phyloP scores from a whole-genome alignment of 768 basidiomycete species.

The Boletus rufocinnamomeus region DNA sequence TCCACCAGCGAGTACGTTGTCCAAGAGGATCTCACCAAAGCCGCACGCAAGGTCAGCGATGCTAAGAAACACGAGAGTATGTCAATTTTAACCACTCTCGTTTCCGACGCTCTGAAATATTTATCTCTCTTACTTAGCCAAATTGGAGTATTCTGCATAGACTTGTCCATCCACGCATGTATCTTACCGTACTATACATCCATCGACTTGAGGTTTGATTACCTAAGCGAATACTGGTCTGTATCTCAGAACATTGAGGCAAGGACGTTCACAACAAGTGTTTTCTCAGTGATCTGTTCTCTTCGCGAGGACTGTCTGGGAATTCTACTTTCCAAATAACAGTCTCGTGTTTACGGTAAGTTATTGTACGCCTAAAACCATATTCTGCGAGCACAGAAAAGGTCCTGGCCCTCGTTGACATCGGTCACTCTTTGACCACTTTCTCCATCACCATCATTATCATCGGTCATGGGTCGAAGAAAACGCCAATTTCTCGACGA shows the following conservation, averaged over 20 bases:
- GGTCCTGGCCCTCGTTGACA: slow-evolving; percentile 7
- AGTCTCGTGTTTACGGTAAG: slow-evolving; percentile 12
- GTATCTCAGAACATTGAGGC: not conserved
- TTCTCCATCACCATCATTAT: not conserved
- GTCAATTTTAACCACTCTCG: slow-evolving; percentile 29
- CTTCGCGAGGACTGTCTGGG: not conserved
- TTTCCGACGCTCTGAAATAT: slow-evolving; percentile 2
- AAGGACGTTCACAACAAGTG: no score
- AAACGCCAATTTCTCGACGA: slow-evolving; percentile 78
- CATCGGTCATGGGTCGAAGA: slow-evolving; percentile 62
- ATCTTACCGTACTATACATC: slow-evolving; percentile 23
- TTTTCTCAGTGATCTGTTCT: not conserved
- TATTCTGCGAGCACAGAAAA: slow-evolving; percentile 4
- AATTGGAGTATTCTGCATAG: slow-evolving; percentile 48
- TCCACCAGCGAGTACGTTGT: slow-evolving; percentile 74
- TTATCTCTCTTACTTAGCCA: slow-evolving; percentile 30
- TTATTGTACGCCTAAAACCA: slow-evolving; percentile 4
- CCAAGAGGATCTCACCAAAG: slow-evolving; percentile 96
- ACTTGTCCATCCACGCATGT: slow-evolving; percentile 17
- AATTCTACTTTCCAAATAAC: not conserved
- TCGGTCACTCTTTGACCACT: not conserved
- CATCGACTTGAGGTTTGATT: slow-evolving; percentile 1
- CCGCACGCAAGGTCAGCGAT: slow-evolving; percentile 91
- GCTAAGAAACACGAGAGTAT: slow-evolving; percentile 97
- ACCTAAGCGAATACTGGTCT: slow-evolving; percentile 14